These are phyloP conservation scores for Musa schizocarpa DNA, from an alignment of 176 grass and related monocot genomes.

Conservation along the genomic window DNA sequence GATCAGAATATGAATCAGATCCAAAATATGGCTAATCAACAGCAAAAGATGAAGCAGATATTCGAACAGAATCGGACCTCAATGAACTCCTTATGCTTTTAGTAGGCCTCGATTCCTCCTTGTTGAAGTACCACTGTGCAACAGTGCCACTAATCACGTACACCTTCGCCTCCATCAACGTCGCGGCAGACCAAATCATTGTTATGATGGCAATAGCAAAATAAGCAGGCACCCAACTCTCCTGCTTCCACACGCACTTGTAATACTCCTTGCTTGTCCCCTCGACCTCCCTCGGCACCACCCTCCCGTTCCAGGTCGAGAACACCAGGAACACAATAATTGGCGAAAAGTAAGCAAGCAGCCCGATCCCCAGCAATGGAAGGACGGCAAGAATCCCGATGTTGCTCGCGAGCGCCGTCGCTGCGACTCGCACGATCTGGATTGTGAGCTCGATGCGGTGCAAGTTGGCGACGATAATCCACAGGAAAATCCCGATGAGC, in stretches of 20 bases:
- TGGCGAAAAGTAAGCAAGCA: slow-evolving; percentile 29
- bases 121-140: slow-evolving; percentile 44
- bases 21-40: not conserved
- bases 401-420: slow-evolving; percentile 28
- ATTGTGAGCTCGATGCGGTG: slow-evolving; percentile 33
- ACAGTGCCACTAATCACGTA: slow-evolving; percentile 34
- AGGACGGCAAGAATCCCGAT: slow-evolving; percentile 24
- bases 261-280: slow-evolving; percentile 17
- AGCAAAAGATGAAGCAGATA: not conserved
- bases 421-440: slow-evolving; percentile 29
- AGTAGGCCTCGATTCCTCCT: slow-evolving; percentile 25
- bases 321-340: slow-evolving; percentile 38
- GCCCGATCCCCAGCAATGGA: slow-evolving; percentile 20
- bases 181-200: slow-evolving; percentile 40
- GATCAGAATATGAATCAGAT: too few relatives aligned
- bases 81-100: slow-evolving; percentile 38
- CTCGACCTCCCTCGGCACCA: slow-evolving; percentile 22
- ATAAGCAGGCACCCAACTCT: slow-evolving; percentile 35
- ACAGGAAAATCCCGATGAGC: slow-evolving; percentile 27
- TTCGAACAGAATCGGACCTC: slow-evolving; percentile 21
- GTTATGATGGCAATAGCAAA: slow-evolving; percentile 32
- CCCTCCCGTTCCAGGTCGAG: slow-evolving; percentile 37
- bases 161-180: slow-evolving; percentile 38
- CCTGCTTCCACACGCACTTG: slow-evolving; percentile 37
- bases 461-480: slow-evolving; percentile 42